Percentiles rank a stretch among this genome's conserved stretches.
These are phyloP conservation scores for Ustilago nuda DNA, from an alignment of 1,284 basidiomycete species.

Conservation along the genomic window DNA sequence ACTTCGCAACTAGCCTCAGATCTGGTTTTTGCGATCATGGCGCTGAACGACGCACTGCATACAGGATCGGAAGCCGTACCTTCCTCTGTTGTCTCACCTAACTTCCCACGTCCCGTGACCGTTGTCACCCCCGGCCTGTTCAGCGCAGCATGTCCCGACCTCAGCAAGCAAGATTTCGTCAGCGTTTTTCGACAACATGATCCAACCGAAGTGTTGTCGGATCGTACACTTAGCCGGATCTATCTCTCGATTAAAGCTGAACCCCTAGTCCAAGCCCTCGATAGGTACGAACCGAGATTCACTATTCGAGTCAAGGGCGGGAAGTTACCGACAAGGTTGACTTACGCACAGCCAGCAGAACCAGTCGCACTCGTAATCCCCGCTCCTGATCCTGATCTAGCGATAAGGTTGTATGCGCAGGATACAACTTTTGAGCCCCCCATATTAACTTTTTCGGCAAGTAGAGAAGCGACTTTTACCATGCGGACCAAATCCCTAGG, in stretches of 20 bases:
- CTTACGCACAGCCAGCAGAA: constrained; percentile 57
- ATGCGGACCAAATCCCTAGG: constrained; percentile 60
- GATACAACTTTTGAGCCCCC: constrained; percentile 64
- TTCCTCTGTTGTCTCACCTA: constrained; percentile 19
- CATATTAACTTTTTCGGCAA: constrained; percentile 53
- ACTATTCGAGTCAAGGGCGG: constrained; percentile 47
- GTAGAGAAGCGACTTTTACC: constrained; percentile 55
- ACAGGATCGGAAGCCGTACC: constrained; percentile 17
- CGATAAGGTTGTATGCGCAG: constrained; percentile 60
- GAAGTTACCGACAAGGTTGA: constrained; percentile 51
- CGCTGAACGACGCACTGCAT: constrained; percentile 77
- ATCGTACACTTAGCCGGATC: constrained; percentile 62
- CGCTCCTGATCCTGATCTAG: constrained; percentile 59
- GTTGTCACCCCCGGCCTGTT: constrained; percentile 52
- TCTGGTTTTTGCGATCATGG: constrained; percentile 85
- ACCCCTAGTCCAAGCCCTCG: constrained; percentile 54
- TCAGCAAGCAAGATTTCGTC: constrained; percentile 54
- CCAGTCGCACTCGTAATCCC: constrained; percentile 61
- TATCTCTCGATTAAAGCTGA: constrained; percentile 57
- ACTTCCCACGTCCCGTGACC: constrained; percentile 31
- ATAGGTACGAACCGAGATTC: constrained; percentile 40
- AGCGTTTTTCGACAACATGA: constrained; percentile 58
- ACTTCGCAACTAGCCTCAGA: constrained; percentile 70
- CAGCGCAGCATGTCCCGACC: constrained; percentile 33
- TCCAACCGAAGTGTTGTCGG: constrained; percentile 47